Conservation (phyloP, 495 filamentous ascomycete species). For the Penicillium diatomitis region DNA sequence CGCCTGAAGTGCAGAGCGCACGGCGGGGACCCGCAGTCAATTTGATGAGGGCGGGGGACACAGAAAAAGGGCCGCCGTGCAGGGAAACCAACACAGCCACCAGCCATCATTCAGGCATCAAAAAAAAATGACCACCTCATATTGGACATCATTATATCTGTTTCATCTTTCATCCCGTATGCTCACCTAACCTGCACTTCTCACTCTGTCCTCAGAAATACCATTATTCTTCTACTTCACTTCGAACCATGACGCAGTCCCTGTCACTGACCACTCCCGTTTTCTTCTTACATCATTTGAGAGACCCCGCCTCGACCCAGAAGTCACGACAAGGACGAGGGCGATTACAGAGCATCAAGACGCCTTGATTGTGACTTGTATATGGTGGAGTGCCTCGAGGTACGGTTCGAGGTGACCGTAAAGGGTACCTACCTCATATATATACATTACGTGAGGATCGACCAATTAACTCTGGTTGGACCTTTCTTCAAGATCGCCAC, state of each 20-base stretch:
- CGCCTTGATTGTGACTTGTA: slow-evolving; percentile 9
- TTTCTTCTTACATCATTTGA: slow-evolving; percentile 23
- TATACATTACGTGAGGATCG: too few relatives aligned
- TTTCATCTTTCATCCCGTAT: background rate
- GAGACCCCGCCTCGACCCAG: slow-evolving; percentile 17
- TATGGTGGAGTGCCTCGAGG: too few relatives aligned
- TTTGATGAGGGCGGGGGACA: slow-evolving; percentile 1
- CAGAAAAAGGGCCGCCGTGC: slow-evolving; percentile 5
- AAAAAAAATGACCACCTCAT: slow-evolving; percentile 4
- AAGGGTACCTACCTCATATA: too few relatives aligned
- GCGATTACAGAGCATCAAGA: slow-evolving; percentile 8
- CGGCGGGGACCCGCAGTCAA: too few relatives aligned
- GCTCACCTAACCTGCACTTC: slow-evolving; percentile 2
- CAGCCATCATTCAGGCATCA: slow-evolving; percentile 10
- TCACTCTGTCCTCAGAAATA: background rate
- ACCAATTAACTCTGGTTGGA: too few relatives aligned
- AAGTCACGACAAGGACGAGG: slow-evolving; percentile 4
- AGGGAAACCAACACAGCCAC: too few relatives aligned
- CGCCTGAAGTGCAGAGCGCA: too few relatives aligned
- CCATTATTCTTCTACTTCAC: background rate
- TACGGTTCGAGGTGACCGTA: too few relatives aligned
- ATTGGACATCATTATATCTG: slow-evolving; percentile 4
- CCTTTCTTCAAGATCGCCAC: slow-evolving; percentile 14
- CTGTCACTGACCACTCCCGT: slow-evolving; percentile 19
- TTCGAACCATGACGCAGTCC: slow-evolving; percentile 39